Percentiles rank a stretch among this genome's conserved stretches.
Evolutionary conservation across 805 yeast genomes (phyloP).

Genomic region (Hagleromyces aurorensis): DNA sequence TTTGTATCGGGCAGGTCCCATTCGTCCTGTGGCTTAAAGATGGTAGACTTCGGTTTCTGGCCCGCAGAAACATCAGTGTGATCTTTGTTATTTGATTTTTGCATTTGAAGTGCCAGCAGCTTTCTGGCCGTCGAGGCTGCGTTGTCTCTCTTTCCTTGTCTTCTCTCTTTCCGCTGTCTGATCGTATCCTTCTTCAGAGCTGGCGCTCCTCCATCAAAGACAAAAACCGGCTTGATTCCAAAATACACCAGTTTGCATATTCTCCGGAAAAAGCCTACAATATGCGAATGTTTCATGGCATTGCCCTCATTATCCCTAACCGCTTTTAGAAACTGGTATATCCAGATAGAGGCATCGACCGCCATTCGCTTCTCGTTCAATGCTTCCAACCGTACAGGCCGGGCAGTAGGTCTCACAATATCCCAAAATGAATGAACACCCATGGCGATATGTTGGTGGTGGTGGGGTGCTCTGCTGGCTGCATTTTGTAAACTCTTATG

Average conservation of each 20-base stretch:
- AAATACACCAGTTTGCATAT: conserved; percentile 83
- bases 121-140: conserved; percentile 72
- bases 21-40: conserved; percentile 54
- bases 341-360: conserved; percentile 98
- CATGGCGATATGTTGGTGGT: no score
- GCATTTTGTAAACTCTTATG: no score
- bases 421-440: conserved; percentile 97
- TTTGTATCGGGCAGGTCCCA: conserved; percentile 73
- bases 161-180: conserved; percentile 56
- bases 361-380: conserved; percentile 74
- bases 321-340: conserved; percentile 92
- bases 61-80: conserved; percentile 24
- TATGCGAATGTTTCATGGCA: conserved; percentile 68
- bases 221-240: conserved; percentile 85
- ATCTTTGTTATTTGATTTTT: conserved; percentile 22
- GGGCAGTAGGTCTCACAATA: conserved; percentile 78
- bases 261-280: conserved; percentile 91
- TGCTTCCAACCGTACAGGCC: conserved; percentile 84
- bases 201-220: conserved; percentile 95
- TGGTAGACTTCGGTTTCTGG: no score
- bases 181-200: conserved; percentile 73
- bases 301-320: conserved; percentile 83
- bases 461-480: no score
- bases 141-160: conserved; percentile 66
- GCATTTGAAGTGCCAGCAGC: conserved; percentile 72